A percentile compares a stretch with the other conserved stretches of the same genome.
These are phyloP conservation scores for Aspergillus tanneri DNA, from an alignment of 2,329 filamentous ascomycete genomes.

Conservation along the genomic window DNA sequence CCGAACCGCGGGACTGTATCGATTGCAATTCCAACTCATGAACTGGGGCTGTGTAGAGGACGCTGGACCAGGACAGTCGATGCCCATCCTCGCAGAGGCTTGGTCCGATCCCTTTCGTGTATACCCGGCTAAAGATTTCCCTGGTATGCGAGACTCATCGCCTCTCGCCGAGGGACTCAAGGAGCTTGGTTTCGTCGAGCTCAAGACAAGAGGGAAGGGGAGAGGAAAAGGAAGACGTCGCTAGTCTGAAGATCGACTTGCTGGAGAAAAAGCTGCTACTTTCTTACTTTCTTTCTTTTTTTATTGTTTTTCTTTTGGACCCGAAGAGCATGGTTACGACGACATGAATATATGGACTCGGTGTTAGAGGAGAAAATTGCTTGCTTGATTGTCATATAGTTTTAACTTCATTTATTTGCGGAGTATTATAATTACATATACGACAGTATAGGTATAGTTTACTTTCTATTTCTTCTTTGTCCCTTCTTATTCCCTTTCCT, in stretches of 20 bases:
- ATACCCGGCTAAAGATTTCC: slow-evolving; percentile 46
- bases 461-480: not conserved
- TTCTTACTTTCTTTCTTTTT: not conserved
- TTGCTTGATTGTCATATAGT: too few species aligned
- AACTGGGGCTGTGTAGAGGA: slow-evolving; percentile 39
- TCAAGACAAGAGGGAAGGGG: slow-evolving; percentile 41
- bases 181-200: slow-evolving; percentile 42
- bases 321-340: too few species aligned
- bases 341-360: too few species aligned
- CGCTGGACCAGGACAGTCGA: slow-evolving; percentile 34
- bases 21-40: slow-evolving; percentile 48
- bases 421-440: too few species aligned
- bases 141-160: slow-evolving; percentile 44
- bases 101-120: slow-evolving; percentile 45
- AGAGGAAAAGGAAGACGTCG: slow-evolving; percentile 39
- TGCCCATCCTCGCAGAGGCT: slow-evolving; percentile 40
- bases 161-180: slow-evolving; percentile 41
- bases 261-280: slow-evolving; percentile 18
- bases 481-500: not conserved
- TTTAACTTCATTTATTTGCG: too few species aligned
- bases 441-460: too few species aligned
- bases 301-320: not conserved
- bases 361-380: not conserved
- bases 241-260: too few species aligned
- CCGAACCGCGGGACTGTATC: slow-evolving; percentile 46